Percentiles rank a stretch among this genome's conserved stretches.
These are phyloP conservation scores for Neurospora sublineolata DNA, from an alignment of 495 filamentous ascomycete species.

Conservation along the genomic window DNA sequence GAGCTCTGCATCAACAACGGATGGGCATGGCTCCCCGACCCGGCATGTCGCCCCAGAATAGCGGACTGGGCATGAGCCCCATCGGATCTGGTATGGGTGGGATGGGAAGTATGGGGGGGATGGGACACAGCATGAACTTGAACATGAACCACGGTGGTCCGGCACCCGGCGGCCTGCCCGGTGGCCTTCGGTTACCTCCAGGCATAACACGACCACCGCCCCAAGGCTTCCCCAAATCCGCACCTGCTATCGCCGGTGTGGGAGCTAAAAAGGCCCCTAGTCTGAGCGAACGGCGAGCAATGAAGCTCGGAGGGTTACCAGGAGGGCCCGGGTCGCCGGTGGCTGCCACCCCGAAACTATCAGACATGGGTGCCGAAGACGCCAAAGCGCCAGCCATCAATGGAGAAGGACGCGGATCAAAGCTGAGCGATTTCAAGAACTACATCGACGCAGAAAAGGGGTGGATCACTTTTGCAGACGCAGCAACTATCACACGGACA, in stretches of 20 bases:
- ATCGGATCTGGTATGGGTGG: constrained; percentile 3
- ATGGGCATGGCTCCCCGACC: constrained; percentile 19
- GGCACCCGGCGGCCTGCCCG: constrained; percentile 20
- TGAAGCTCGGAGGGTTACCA: constrained; percentile 32
- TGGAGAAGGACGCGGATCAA: constrained; percentile 41
- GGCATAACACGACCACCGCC: constrained; percentile 29
- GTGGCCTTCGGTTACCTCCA: constrained; percentile 30
- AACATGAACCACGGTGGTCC: constrained; percentile 3
- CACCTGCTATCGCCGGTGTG: constrained; percentile 29
- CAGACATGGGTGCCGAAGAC: constrained; percentile 15
- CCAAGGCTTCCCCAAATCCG: constrained; percentile 36
- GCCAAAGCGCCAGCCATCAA: constrained; percentile 19
- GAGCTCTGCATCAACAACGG: constrained; percentile 37
- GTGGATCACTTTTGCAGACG: constrained; percentile 84
- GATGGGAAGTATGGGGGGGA: neutral
- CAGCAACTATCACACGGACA: constrained; percentile 74
- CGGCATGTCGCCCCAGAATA: neutral
- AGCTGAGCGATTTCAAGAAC: constrained; percentile 83
- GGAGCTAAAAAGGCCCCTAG: constrained; percentile 16
- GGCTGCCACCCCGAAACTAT: constrained; percentile 21
- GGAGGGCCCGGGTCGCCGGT: constrained; percentile 15
- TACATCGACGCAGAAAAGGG: constrained; percentile 87
- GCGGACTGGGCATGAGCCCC: constrained; percentile 1
- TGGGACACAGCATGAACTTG: neutral
- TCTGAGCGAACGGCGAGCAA: constrained; percentile 27